phyloP scores from a whole-genome alignment of 1,284 basidiomycete species.

The Exobasidium rhododendri region DNA sequence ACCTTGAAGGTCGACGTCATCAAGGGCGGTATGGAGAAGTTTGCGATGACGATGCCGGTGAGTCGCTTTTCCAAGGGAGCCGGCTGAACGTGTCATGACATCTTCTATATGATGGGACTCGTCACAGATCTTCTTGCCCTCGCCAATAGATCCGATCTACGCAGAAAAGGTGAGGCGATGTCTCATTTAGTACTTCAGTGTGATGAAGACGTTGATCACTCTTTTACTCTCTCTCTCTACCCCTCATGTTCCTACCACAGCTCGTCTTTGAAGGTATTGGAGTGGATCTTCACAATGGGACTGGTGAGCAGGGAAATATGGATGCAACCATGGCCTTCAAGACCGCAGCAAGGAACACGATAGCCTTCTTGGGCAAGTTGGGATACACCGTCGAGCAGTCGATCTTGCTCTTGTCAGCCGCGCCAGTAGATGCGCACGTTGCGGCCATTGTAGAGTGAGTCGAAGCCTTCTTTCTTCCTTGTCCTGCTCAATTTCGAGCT shows the following conservation, averaged over 20 bases:
- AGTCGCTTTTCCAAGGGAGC: constrained; percentile 63
- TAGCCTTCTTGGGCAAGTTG: constrained; percentile 64
- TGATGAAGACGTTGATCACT: not conserved
- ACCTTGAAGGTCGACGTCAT: constrained; percentile 72
- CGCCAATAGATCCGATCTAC: constrained; percentile 71
- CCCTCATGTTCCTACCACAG: not conserved
- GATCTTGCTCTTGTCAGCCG: constrained; percentile 69
- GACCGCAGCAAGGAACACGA: constrained; percentile 72
- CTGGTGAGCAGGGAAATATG: constrained; percentile 73
- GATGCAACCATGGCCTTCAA: constrained; percentile 57
- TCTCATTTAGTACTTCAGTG: not conserved
- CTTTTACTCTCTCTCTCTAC: not conserved
- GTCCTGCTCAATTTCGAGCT: not conserved
- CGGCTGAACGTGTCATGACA: too few species aligned
- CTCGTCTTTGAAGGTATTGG: constrained; percentile 70
- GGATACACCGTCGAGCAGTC: constrained; percentile 63
- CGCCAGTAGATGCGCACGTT: constrained; percentile 72
- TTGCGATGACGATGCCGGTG: constrained; percentile 67
- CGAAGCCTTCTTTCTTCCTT: not conserved
- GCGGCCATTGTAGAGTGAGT: constrained; percentile 66
- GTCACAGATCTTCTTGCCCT: constrained; percentile 60
- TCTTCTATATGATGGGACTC: too few species aligned
- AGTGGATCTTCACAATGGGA: constrained; percentile 65
- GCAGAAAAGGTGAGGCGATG: constrained; percentile 62
- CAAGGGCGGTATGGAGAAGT: constrained; percentile 71